Evolutionary conservation across 2,329 filamentous ascomycete genomes (phyloP), one percentile per base, ranked within the genome.

Genomic region (Mariannaea sp.): DNA sequence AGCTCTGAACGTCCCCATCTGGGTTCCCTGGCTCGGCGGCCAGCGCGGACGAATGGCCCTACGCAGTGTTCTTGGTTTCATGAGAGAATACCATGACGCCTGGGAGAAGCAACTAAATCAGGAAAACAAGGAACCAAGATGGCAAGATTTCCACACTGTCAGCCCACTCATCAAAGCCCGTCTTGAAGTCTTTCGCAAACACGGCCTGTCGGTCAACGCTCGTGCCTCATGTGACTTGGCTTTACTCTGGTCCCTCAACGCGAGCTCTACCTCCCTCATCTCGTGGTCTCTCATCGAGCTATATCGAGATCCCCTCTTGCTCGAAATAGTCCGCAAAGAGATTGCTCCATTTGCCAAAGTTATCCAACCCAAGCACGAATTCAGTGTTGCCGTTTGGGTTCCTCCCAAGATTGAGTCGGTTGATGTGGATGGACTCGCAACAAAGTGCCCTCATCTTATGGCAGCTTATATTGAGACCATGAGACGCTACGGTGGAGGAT

Each of bases 281-380:
- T 67, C 69, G 5, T 79, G 76, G 76, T 67, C 76, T 58, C 58
- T 78, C 1, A 71, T 71, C 46, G 72, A 77, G 43, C 62, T 77
- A 8, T 71, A 70, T 51, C 68, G 70, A 8, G 73, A 77, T 17
- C 61, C 68, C 0, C 66, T 72, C 9, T 68, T 77, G 3, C 64
- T 77, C 1, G 65, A 62, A 24, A 67, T 72, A 19, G 64, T 78
- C 20, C 70, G 71, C 12, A 67, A 71, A 3, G 75, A 77, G 57
- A 67, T 77, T 47, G 66, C 64, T 7, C 68, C 69, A 0, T 68
- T 61, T 30, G 58, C 74, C 12, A 49, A 64, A 9, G 60, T 68
- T 5, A 57, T 68, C 3, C 69, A 73, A 44, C 73, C 70, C 4
- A 61, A 55, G 13, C 69, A 73, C 32, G 71, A 71, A 1, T 75